Conservation (phyloP, 352 stramenopile genomes). For the Plasmopara halstedii region DNA sequence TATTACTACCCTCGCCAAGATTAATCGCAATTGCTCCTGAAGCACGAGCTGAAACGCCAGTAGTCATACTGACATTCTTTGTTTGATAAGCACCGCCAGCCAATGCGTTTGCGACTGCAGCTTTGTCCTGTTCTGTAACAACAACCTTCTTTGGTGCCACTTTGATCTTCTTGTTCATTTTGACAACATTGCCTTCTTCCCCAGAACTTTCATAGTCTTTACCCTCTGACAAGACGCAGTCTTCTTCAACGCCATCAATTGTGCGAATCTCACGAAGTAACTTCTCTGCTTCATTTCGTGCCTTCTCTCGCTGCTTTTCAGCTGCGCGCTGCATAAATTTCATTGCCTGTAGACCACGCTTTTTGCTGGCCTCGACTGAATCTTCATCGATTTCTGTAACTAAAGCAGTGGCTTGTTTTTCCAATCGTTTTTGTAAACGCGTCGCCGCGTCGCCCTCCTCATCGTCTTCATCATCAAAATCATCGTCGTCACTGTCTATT, state of each 20-base stretch:
- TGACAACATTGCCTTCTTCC: slow-evolving; percentile 21
- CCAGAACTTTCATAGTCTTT: slow-evolving; percentile 39
- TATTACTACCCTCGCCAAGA: slow-evolving; percentile 38
- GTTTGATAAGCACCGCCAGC: slow-evolving; percentile 50
- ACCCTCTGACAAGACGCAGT: slow-evolving; percentile 49
- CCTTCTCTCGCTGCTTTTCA: slow-evolving; percentile 90
- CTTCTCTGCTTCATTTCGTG: slow-evolving; percentile 88
- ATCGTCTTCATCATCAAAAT: slow-evolving; percentile 40
- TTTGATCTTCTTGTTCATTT: slow-evolving; percentile 26
- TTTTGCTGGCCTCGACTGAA: slow-evolving; percentile 36
- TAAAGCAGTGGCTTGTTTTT: slow-evolving; percentile 63
- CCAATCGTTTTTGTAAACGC: slow-evolving; percentile 51
- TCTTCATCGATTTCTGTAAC: slow-evolving; percentile 72
- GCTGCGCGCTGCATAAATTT: slow-evolving; percentile 98
- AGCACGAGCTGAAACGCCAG: slow-evolving; percentile 53
- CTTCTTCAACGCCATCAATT: slow-evolving; percentile 69
- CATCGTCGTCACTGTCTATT: slow-evolving; percentile 58
- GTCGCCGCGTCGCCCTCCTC: slow-evolving; percentile 49
- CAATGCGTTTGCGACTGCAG: slow-evolving; percentile 44
- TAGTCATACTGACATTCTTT: slow-evolving; percentile 63
- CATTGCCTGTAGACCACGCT: slow-evolving; percentile 90
- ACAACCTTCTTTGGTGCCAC: slow-evolving; percentile 35
- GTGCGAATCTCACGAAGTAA: slow-evolving; percentile 92
- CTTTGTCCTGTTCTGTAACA: slow-evolving; percentile 44
- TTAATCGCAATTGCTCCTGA: slow-evolving; percentile 61